Percentiles rank a stretch among this genome's conserved stretches.
Evolutionary conservation across 169 alveolate species (phyloP).

Genomic region (Plasmodium malariae): DNA sequence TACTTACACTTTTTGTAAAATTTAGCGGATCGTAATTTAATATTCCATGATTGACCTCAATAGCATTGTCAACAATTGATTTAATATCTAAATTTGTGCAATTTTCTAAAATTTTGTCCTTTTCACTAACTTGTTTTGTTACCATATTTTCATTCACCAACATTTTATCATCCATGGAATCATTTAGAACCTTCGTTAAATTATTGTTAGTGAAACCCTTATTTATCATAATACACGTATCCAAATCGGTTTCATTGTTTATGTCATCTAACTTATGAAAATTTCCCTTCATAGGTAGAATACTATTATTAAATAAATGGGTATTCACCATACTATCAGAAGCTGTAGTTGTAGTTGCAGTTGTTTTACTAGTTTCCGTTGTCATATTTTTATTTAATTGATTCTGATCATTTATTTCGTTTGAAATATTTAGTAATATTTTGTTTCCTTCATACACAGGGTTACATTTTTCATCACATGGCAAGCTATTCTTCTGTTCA

Average conservation of each 20-base stretch:
- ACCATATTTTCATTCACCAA: constrained; percentile 7
- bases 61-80: constrained; percentile 58
- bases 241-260: constrained; percentile 17
- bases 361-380: constrained; percentile 45
- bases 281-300: constrained; percentile 8
- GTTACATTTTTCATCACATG: constrained; percentile 13
- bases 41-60: constrained; percentile 40
- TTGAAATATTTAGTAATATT: background rate
- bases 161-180: background rate
- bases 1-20: constrained; percentile 8
- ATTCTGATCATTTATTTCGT: constrained; percentile 20
- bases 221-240: background rate
- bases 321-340: constrained; percentile 36
- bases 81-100: constrained; percentile 43
- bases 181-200: background rate
- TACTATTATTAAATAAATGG: constrained; percentile 11
- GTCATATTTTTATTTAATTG: constrained; percentile 36
- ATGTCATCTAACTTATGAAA: constrained; percentile 19
- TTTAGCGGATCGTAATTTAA: constrained; percentile 29
- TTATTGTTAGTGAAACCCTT: background rate
- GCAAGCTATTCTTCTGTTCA: too few relatives aligned
- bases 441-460: constrained; percentile 9
- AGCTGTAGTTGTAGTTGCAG: constrained; percentile 29
- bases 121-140: constrained; percentile 8
- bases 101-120: constrained; percentile 19